These are phyloP conservation scores for Tuber melanosporum DNA, from an alignment of 495 filamentous ascomycete species.

Conservation along the genomic window DNA sequence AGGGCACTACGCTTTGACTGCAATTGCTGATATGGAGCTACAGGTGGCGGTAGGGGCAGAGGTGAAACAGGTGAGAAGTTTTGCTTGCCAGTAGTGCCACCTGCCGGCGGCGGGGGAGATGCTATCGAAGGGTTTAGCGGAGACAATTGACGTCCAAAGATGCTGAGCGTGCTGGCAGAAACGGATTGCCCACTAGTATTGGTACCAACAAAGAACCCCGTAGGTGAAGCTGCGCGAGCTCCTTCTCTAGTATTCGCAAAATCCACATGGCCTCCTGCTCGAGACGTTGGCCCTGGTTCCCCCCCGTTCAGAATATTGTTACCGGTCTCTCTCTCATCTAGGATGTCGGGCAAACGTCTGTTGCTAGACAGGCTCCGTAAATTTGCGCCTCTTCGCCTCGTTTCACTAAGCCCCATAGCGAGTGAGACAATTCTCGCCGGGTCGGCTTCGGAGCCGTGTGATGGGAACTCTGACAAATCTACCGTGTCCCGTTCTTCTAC, in stretches of 20 bases:
- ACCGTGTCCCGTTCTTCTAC: constrained; percentile 16
- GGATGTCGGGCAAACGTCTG: constrained; percentile 15
- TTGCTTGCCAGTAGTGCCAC: constrained; percentile 7
- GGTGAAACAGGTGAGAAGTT: constrained; percentile 11
- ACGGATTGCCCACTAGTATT: constrained; percentile 18
- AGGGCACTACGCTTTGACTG: constrained; percentile 28
- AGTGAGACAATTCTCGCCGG: constrained; percentile 32
- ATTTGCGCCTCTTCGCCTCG: constrained; percentile 11
- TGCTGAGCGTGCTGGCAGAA: constrained; percentile 14
- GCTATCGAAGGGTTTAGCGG: constrained; percentile 31
- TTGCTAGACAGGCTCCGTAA: constrained; percentile 26
- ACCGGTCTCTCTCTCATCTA: constrained; percentile 6
- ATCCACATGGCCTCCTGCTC: neutral
- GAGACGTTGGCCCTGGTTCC: neutral
- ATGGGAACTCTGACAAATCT: neutral
- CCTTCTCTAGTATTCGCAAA: neutral
- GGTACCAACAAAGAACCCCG: constrained; percentile 13
- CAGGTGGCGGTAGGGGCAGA: constrained; percentile 19
- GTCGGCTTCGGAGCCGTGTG: constrained; percentile 2
- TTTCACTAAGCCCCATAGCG: constrained; percentile 27
- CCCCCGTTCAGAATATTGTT: constrained; percentile 14
- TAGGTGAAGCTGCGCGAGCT: neutral
- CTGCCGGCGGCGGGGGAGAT: constrained; percentile 26
- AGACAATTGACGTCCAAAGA: constrained; percentile 19
- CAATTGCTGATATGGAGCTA: constrained; percentile 23